Evolutionary conservation across 768 basidiomycete genomes (phyloP).

Genomic region (Hydnomerulius pinastri): DNA sequence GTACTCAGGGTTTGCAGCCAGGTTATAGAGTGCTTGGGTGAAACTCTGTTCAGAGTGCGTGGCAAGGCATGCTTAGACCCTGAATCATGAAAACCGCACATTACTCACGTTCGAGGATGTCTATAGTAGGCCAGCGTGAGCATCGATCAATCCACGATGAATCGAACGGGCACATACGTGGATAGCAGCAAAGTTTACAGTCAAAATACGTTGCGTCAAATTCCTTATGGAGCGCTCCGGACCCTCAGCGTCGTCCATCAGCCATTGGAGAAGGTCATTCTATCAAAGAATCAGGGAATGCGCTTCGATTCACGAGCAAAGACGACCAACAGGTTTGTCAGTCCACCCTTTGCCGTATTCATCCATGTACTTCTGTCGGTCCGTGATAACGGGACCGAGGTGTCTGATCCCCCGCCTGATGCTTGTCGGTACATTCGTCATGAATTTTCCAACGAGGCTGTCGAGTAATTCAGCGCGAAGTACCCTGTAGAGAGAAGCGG

Average conservation of each 20-base stretch:
- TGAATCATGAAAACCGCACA: background rate
- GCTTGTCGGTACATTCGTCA: conserved; percentile 9
- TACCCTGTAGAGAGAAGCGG: background rate
- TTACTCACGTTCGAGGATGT: conserved; percentile 17
- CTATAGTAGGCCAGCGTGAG: conserved; percentile 6
- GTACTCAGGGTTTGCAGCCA: conserved; percentile 39
- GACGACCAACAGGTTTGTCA: conserved; percentile 34
- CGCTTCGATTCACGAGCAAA: background rate
- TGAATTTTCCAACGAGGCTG: conserved; percentile 18
- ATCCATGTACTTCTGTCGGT: conserved; percentile 23
- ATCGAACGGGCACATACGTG: conserved; percentile 15
- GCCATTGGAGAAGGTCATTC: conserved; percentile 37
- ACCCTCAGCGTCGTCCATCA: conserved; percentile 29
- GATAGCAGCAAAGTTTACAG: conserved; percentile 19
- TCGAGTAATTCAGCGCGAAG: background rate
- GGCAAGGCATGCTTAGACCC: background rate
- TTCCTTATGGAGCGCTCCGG: conserved; percentile 16
- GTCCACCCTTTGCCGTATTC: conserved; percentile 28
- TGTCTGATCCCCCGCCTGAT: conserved; percentile 10
- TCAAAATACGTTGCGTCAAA: conserved; percentile 24
- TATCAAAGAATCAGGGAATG: conserved; percentile 3
- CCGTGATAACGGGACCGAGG: conserved; percentile 32
- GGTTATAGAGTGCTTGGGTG: conserved; percentile 35
- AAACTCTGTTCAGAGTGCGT: conserved; percentile 25
- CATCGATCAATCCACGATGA: background rate